Evolutionary conservation across 202 grass and related monocot species (phyloP).

Genomic region (Tripidium arundinaceum): DNA sequence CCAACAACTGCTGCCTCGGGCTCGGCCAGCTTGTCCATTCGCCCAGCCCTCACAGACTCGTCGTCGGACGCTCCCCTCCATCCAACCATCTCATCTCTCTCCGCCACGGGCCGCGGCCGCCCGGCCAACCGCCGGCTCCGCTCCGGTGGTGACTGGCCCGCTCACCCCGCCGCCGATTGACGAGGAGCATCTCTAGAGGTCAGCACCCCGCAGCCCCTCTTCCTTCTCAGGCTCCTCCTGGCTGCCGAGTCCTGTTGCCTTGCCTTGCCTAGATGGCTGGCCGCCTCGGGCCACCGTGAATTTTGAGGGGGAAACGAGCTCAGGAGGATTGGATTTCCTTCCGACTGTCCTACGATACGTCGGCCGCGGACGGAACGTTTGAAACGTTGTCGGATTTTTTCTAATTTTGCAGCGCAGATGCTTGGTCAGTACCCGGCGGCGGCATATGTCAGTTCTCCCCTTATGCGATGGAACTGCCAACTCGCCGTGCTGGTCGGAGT

Average conservation of each 20-base stretch:
- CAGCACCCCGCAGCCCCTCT: not conserved
- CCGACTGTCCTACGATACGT: not conserved
- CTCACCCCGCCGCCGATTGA: not conserved
- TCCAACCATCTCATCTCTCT: not conserved
- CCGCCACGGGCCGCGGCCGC: conserved; percentile 2
- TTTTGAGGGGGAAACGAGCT: not conserved
- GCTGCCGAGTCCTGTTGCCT: no score
- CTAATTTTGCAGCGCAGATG: conserved; percentile 48
- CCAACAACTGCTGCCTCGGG: not conserved
- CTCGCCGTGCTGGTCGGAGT: conserved; percentile 23
- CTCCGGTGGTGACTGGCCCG: conserved; percentile 7
- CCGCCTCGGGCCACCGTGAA: not conserved
- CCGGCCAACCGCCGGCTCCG: not conserved
- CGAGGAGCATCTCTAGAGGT: not conserved
- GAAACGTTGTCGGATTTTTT: not conserved
- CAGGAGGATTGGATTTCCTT: not conserved
- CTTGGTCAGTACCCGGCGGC: conserved; percentile 10
- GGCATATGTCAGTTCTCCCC: conserved; percentile 40
- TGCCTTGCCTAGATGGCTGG: not conserved
- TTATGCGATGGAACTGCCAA: conserved; percentile 37
- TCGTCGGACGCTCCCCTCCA: not conserved
- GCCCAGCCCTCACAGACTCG: not conserved
- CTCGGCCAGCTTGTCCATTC: not conserved
- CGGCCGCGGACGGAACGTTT: not conserved
- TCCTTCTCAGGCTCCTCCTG: not conserved